phyloP scores from a whole-genome alignment of 164 flowering plant species.

The Nymphaea colorata region DNA sequence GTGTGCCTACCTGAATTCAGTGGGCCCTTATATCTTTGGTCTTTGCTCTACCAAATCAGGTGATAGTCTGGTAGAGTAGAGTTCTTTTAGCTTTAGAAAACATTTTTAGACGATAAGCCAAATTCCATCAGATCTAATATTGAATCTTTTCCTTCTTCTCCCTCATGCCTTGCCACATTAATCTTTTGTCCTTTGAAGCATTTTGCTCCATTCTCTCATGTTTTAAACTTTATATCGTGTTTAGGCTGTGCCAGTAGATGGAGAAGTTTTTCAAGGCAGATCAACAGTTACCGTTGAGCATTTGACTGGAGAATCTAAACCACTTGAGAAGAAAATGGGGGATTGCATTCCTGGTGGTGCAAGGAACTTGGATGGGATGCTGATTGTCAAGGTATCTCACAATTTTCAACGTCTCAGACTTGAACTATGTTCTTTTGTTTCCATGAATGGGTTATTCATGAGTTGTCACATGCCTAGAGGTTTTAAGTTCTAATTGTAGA shows the following conservation, averaged over 20 bases:
- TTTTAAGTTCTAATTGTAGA: too few relatives aligned
- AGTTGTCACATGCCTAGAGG: too few relatives aligned
- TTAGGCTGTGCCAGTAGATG: constrained; percentile 94
- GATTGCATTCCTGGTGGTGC: constrained; percentile 98
- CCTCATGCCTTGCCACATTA: too few relatives aligned
- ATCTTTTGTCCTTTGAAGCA: not conserved
- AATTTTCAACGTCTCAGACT: not conserved
- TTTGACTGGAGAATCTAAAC: constrained; percentile 94
- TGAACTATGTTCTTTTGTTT: not conserved
- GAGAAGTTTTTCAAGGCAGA: constrained; percentile 81
- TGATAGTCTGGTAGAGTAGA: too few relatives aligned
- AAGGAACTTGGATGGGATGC: constrained; percentile 90
- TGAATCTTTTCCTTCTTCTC: not conserved
- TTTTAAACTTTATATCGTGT: constrained; percentile 7
- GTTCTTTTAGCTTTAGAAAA: too few relatives aligned
- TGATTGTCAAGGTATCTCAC: constrained; percentile 70
- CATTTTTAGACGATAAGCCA: too few relatives aligned
- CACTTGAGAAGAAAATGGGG: constrained; percentile 67
- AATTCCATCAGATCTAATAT: too few relatives aligned
- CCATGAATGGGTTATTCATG: too few relatives aligned
- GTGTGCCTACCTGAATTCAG: too few relatives aligned
- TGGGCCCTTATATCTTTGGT: too few relatives aligned
- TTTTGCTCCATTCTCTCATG: not conserved
- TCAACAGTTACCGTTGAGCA: constrained; percentile 91
- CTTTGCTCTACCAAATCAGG: too few relatives aligned